Percentiles rank a stretch among this genome's conserved stretches.
phyloP scores from a whole-genome alignment of 805 yeast species.

The Candida endomychidarum region DNA sequence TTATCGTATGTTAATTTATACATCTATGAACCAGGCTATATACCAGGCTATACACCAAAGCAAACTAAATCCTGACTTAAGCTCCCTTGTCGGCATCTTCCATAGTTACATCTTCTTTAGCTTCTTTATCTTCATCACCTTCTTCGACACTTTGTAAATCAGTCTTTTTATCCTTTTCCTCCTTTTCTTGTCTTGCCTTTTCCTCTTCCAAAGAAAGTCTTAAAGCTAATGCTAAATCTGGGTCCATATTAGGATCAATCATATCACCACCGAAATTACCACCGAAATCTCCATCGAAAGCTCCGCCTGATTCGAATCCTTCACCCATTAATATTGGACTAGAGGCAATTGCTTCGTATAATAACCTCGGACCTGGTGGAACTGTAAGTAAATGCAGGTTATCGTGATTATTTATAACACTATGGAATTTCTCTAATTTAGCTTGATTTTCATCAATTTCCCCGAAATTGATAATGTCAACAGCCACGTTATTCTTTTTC shows the following conservation, averaged over 20 bases:
- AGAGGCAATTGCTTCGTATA: constrained; percentile 77
- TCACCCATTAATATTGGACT: constrained; percentile 73
- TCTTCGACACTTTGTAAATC: constrained; percentile 11
- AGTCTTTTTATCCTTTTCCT: constrained; percentile 39
- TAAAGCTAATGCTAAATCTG: constrained; percentile 94
- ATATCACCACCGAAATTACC: constrained; percentile 37
- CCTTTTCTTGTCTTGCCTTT: constrained; percentile 84
- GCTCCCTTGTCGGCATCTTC: constrained; percentile 11
- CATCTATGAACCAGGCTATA: too few relatives aligned
- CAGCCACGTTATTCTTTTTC: constrained; percentile 89
- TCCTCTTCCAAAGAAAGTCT: constrained; percentile 95
- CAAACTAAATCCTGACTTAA: background rate
- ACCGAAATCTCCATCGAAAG: constrained; percentile 44
- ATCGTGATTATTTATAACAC: constrained; percentile 72
- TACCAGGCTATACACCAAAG: too few relatives aligned
- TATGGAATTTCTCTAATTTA: constrained; percentile 75
- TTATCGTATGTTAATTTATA: too few relatives aligned
- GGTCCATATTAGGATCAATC: constrained; percentile 87
- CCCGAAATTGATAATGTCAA: constrained; percentile 90
- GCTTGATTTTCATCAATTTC: constrained; percentile 77
- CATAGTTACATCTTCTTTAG: constrained; percentile 19
- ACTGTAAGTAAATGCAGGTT: constrained; percentile 80
- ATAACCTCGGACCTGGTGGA: constrained; percentile 82
- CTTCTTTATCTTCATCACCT: constrained; percentile 17
- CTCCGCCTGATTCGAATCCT: constrained; percentile 52